phyloP scores from a whole-genome alignment of 2,329 filamentous ascomycete species.

The Sporothrix luriei region DNA sequence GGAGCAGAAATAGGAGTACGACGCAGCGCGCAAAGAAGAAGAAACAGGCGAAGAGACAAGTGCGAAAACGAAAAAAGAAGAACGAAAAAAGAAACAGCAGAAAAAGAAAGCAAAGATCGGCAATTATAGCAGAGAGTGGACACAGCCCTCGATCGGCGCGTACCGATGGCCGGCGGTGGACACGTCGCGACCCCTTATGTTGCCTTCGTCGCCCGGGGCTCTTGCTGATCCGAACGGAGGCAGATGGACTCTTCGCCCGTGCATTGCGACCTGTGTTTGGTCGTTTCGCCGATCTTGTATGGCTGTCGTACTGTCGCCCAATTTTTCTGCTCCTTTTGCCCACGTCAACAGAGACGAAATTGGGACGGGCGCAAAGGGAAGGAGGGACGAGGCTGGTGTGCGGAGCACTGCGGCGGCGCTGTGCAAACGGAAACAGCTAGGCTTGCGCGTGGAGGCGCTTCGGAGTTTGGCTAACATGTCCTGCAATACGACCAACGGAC shows the following conservation, averaged over 20 bases:
- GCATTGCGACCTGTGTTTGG: too few relatives aligned
- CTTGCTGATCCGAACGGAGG: neutral
- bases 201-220: constrained; percentile 13
- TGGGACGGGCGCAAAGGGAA: neutral
- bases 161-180: neutral
- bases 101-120: neutral
- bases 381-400: neutral
- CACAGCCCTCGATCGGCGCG: neutral
- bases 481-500: constrained; percentile 21
- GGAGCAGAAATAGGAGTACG: constrained; percentile 13
- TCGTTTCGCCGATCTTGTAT: neutral
- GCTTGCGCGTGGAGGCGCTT: neutral
- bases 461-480: neutral
- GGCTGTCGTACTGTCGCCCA: too few relatives aligned
- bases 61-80: neutral
- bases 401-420: too few relatives aligned
- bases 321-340: neutral
- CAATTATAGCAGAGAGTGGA: neutral
- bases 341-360: neutral
- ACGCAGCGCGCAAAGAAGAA: constrained; percentile 1
- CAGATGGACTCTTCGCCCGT: neutral
- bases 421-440: constrained; percentile 15
- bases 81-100: neutral
- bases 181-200: neutral
- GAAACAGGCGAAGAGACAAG: neutral